Evolutionary conservation across 2,329 filamentous ascomycete genomes (phyloP).

Genomic region (Ophiostoma triangulosporum): DNA sequence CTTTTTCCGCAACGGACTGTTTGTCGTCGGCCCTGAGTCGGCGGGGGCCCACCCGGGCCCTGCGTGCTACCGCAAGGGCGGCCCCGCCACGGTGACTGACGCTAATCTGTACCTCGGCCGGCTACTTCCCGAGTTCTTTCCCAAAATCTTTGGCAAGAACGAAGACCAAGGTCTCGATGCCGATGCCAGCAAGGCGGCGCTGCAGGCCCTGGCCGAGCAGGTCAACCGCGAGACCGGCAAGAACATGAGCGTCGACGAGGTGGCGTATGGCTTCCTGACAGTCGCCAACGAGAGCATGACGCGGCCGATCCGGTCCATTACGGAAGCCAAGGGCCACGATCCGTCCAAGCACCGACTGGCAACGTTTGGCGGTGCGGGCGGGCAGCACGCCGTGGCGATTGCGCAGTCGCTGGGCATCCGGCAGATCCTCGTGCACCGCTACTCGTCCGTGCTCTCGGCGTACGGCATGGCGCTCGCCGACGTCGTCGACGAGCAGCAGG

Average conservation of each 20-base stretch:
- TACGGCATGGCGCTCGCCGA: constrained; percentile 91
- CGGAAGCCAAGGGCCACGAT: constrained; percentile 84
- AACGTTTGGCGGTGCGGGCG: constrained; percentile 83
- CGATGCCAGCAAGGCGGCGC: constrained; percentile 59
- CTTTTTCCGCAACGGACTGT: constrained; percentile 80
- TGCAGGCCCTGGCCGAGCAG: constrained; percentile 61
- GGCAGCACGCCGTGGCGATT: constrained; percentile 85
- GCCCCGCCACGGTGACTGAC: constrained; percentile 84
- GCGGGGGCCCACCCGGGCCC: constrained; percentile 82
- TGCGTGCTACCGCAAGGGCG: constrained; percentile 81
- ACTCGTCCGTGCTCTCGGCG: constrained; percentile 79
- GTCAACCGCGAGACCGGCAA: constrained; percentile 65
- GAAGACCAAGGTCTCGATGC: constrained; percentile 71
- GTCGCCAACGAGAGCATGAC: constrained; percentile 91
- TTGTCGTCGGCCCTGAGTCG: constrained; percentile 81
- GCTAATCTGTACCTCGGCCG: constrained; percentile 78
- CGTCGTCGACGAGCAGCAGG: constrained; percentile 82
- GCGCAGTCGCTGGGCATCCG: constrained; percentile 71
- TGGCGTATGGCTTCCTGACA: constrained; percentile 78
- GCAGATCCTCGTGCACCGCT: constrained; percentile 75
- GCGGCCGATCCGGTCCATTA: constrained; percentile 75
- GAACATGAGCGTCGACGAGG: constrained; percentile 65
- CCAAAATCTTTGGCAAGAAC: constrained; percentile 85
- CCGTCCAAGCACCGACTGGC: constrained; percentile 82
- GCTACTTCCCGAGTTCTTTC: constrained; percentile 80